Base-by-base conservation (phyloP, 805 yeast genomes). In the Hanseniaspora lachancei region DNA sequence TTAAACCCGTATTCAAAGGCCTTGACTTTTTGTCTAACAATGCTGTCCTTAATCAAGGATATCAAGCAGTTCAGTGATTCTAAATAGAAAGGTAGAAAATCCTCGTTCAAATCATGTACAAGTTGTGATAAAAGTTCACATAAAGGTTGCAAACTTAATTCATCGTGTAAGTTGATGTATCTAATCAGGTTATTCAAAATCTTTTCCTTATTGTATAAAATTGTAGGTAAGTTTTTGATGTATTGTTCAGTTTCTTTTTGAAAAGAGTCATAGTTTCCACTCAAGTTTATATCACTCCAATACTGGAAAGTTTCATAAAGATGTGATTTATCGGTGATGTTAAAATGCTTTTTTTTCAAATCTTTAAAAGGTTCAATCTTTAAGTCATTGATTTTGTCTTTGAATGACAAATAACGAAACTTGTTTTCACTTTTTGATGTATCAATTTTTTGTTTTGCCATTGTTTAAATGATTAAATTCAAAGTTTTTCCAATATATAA, bases 41-140 rank as follows among this genome's bases (percentile, higher is more conserved):
- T 58, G 8, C 86, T 74, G 53, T 71, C 55, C 66, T 57, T 68
- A 12, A 65, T 60, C 46, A 86, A 64, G 0, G 70, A 66, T 5
- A 76, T 76, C 43, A 89, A 73, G 24, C 77, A 61, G 0, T 63
- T 60, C 48, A 91, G 68, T 0, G 88, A 69, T 27, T 69, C 65
- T 1, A 70, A 70, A 63, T 87, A 89, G 63, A 72, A 88, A 9
- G 77, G 78, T 72, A 88, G 76, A 64, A 89, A 93, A 61, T 91
- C 97, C 2, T 91, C 83, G 10, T 96, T 97, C 59, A 91, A 71
- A 71, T 91, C 98, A 62, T 87, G 96, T 42, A 89, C 82, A 62
- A 93, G 84, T 63, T 89, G 95, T 0, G 95, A 78, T 24, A 89
- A 66, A 10, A 85, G 70, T 63, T 93, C 98, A 51, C 88, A 68